Conservation (phyloP, 179 eudicot genomes). For the Camellia oleifera region DNA sequence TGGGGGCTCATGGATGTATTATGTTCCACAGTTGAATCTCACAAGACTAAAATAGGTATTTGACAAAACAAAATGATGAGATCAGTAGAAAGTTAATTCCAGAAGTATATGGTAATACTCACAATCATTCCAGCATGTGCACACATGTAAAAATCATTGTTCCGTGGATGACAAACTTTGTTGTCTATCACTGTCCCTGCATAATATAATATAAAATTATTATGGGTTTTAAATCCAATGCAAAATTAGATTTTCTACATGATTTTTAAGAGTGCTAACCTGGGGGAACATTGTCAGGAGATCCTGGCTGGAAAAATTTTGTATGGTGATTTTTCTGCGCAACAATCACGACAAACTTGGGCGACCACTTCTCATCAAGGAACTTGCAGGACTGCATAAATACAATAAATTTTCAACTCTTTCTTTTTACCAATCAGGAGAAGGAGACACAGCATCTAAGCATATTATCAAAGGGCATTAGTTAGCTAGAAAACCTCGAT, state of each 20-base stretch:
- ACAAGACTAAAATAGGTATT: too few species aligned
- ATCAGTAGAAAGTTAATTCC: too few species aligned
- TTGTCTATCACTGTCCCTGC: constrained; percentile 65
- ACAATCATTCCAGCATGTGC: constrained; percentile 74
- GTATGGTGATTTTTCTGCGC: constrained; percentile 92
- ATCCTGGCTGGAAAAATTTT: constrained; percentile 60
- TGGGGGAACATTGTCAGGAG: constrained; percentile 66
- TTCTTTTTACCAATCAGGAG: not conserved
- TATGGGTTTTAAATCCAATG: not conserved
- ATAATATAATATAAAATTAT: constrained; percentile 15
- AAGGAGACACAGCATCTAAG: not conserved
- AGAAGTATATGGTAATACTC: constrained; percentile 21
- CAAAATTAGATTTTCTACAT: not conserved
- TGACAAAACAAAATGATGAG: too few species aligned
- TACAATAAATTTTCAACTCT: not conserved
- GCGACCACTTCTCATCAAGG: constrained; percentile 58
- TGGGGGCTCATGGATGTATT: too few species aligned
- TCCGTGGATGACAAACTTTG: constrained; percentile 59
- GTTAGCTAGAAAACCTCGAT: constrained; percentile 49
- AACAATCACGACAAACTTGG: constrained; percentile 66
- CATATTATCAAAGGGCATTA: not conserved
- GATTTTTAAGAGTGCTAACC: constrained; percentile 22
- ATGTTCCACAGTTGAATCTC: too few species aligned
- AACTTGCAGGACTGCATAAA: constrained; percentile 62
- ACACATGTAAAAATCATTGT: constrained; percentile 66